Evolutionary conservation across 2,329 filamentous ascomycete species (phyloP).

Genomic region (Colletotrichum simmondsii): DNA sequence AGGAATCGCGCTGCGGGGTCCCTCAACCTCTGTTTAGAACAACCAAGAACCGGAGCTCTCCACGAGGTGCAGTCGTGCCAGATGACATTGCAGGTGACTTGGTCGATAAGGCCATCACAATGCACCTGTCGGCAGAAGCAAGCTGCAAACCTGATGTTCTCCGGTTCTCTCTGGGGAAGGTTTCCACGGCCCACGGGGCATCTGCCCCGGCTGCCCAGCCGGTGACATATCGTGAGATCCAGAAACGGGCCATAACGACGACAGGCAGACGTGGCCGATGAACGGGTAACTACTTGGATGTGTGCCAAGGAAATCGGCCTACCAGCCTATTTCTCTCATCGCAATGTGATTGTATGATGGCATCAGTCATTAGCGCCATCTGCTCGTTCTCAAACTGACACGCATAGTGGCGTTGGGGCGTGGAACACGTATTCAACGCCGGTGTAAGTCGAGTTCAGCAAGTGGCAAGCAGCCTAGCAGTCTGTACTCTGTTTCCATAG

Average conservation of each 20-base stretch:
- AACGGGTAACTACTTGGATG: not conserved
- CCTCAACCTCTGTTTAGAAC: no score
- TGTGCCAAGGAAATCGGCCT: not conserved
- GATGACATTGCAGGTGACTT: not conserved
- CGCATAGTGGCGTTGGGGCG: not conserved
- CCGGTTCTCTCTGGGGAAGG: not conserved
- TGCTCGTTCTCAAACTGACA: not conserved
- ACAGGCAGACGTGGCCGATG: not conserved
- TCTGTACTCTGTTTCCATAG: not conserved
- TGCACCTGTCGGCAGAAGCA: slow-evolving; percentile 6
- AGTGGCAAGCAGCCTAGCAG: not conserved
- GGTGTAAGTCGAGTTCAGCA: not conserved
- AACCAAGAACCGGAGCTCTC: not conserved
- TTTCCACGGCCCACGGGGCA: not conserved
- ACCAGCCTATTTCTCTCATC: not conserved
- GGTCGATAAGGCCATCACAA: slow-evolving; percentile 10
- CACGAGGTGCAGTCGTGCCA: not conserved
- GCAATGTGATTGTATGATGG: not conserved
- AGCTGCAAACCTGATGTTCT: not conserved
- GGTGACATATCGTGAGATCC: slow-evolving; percentile 18
- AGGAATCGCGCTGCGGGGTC: not conserved
- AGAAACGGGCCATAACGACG: not conserved
- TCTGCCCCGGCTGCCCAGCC: not conserved
- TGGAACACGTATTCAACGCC: not conserved
- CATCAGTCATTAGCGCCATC: not conserved